Evolutionary conservation across 2,329 filamentous ascomycete genomes (phyloP), one percentile per base, ranked within the genome.

Genomic region (Colletotrichum aenigma): DNA sequence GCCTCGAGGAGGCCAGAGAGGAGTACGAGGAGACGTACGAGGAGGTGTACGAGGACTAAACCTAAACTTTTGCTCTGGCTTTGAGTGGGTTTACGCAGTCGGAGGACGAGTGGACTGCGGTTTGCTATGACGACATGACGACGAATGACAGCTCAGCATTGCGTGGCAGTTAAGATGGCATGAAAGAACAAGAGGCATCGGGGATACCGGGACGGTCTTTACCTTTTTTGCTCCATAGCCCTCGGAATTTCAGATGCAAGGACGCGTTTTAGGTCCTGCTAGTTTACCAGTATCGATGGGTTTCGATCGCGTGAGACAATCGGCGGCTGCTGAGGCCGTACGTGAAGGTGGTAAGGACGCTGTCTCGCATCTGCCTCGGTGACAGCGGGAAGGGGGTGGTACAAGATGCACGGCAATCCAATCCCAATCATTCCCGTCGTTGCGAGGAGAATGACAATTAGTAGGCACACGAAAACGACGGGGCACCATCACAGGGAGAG

Each of bases 1-100:
- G 87, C 70, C 81, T 90, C 6, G 87, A 90, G 76, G 89, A 92
- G 80, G 88, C 88, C 2, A 78, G 88, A 70, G 82, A 88, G 79
- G 88, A 87, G 79, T 89, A 89, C 72, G 83, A 88, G 64, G 88
- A 91, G 79, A 86, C 86, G 65, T 87, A 88, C 66, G 87, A 89
- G 77, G 88, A 87, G 68, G 81, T 79, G 3, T 87, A 87, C 43
- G 81, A 81, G 26, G 77, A 81, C 30, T 74, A 78, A 38, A 69
- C 26, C 9, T 26, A 38, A 8, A 21, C 43, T 48, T 48, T 26
- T 6, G 21, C n/a, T 48, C 36, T 32, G 55, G 28, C 13, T 21
- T 68, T 13, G 56, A 48, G 69, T 43, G 56, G 43, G 43, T 65
- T 34, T 30, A 65, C 30, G 43, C 73, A 43, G 56, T 68, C 26